These are phyloP conservation scores for Prorocentrum cordatum DNA, from an alignment of 169 alveolate species.

Conservation along the genomic window DNA sequence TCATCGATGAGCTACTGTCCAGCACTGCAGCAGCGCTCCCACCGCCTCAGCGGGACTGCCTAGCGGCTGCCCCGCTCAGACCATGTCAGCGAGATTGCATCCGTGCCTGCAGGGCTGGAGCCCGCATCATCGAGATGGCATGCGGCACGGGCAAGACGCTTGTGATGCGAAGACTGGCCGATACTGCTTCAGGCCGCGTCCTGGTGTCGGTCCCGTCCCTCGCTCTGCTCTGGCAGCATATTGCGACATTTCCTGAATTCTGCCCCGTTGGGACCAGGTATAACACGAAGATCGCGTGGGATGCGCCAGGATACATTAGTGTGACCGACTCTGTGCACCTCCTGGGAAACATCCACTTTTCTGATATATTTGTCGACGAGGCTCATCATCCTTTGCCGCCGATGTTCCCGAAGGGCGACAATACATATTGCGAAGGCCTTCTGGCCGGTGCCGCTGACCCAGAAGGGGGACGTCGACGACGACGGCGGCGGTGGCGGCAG, in stretches of 20 bases:
- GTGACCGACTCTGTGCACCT: conserved; percentile 19
- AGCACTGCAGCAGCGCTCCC: not conserved
- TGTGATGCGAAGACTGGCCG: not conserved
- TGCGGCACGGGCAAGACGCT: conserved; percentile 41
- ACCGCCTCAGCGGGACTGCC: not conserved
- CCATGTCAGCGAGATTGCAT: conserved; percentile 31
- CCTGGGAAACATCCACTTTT: not conserved
- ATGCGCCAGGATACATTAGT: not conserved
- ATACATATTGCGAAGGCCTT: too few species aligned
- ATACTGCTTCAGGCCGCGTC: not conserved
- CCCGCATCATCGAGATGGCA: conserved; percentile 38
- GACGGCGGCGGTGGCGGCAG: too few species aligned
- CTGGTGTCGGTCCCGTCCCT: conserved; percentile 24
- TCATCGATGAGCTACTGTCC: not conserved
- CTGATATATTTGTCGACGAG: conserved; percentile 8
- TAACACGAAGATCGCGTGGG: not conserved
- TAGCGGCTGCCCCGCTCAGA: not conserved
- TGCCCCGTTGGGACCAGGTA: conserved; percentile 20
- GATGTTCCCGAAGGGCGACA: not conserved
- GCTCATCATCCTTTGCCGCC: conserved; percentile 13
- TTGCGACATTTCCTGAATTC: not conserved
- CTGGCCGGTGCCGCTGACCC: too few species aligned
- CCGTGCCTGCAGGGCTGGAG: conserved; percentile 28
- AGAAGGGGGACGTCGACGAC: too few species aligned
- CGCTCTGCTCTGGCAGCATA: conserved; percentile 11